Evolutionary conservation across 225 moss, liverwort and hornwort species (phyloP).

Genomic region (Physcomitrellopsis africana): DNA sequence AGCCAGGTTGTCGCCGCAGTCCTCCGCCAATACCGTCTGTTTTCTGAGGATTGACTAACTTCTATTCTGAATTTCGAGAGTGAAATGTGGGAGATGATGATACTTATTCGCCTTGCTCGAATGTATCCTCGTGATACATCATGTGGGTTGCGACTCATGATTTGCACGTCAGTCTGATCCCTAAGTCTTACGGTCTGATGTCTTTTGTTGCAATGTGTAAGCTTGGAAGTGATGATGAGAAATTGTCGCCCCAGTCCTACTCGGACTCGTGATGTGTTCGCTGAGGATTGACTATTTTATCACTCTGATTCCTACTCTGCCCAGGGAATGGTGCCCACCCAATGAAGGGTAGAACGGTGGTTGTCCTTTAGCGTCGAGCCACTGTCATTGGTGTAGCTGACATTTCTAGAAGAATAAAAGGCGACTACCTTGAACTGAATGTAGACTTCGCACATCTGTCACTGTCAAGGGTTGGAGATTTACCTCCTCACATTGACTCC

Average conservation of each 20-base stretch:
- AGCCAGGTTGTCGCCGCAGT: slow-evolving; percentile 57
- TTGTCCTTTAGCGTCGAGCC: no score
- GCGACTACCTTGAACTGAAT: no score
- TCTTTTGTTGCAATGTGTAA: no score
- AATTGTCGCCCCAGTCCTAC: slow-evolving; percentile 66
- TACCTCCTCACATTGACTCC: slow-evolving; percentile 57
- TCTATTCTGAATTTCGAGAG: slow-evolving; percentile 23
- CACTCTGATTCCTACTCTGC: slow-evolving; percentile 26
- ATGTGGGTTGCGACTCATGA: slow-evolving; percentile 57
- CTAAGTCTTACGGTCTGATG: background rate
- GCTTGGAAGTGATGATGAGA: slow-evolving; percentile 44
- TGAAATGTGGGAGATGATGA: slow-evolving; percentile 36
- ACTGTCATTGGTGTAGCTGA: no score
- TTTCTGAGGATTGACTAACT: slow-evolving; percentile 52
- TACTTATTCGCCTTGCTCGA: slow-evolving; percentile 31
- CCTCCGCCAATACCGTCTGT: slow-evolving; percentile 36
- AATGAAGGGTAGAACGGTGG: no score
- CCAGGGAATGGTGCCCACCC: no score
- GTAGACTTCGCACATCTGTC: slow-evolving; percentile 40
- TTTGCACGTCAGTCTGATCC: slow-evolving; percentile 70
- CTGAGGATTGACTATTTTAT: slow-evolving; percentile 37
- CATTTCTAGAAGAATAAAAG: no score
- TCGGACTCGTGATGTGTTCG: background rate
- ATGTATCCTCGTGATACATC: slow-evolving; percentile 23
- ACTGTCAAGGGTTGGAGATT: slow-evolving; percentile 50